These are phyloP conservation scores for Kwoniella dendrophila DNA, from an alignment of 768 basidiomycete species.

Conservation along the genomic window DNA sequence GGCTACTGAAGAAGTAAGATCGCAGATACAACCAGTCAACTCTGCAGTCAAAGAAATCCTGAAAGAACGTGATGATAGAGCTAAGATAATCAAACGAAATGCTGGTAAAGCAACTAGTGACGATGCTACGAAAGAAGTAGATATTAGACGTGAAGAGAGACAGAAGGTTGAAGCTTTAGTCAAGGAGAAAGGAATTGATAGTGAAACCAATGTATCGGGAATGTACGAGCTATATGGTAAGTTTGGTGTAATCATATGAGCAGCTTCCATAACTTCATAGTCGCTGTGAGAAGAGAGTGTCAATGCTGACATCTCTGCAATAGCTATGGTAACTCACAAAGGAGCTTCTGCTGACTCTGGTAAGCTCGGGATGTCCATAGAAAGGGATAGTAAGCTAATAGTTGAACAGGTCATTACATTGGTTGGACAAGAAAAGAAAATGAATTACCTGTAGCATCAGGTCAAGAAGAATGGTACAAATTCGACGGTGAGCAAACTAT, in stretches of 20 bases:
- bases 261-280: constrained; percentile 2
- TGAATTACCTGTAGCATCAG: constrained; percentile 65
- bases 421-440: constrained; percentile 80
- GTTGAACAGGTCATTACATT: constrained; percentile 71
- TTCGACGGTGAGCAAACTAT: constrained; percentile 66
- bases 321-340: constrained; percentile 95
- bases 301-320: constrained; percentile 14
- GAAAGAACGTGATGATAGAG: constrained; percentile 78
- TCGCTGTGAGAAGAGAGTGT: not conserved
- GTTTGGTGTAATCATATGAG: constrained; percentile 51
- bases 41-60: constrained; percentile 75
- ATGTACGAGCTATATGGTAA: constrained; percentile 88
- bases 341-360: constrained; percentile 92
- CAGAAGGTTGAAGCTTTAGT: constrained; percentile 62
- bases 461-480: constrained; percentile 73
- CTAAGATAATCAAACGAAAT: constrained; percentile 68
- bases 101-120: constrained; percentile 14
- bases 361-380: constrained; percentile 24
- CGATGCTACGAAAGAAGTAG: constrained; percentile 18
- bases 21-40: constrained; percentile 70
- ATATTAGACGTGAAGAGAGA: constrained; percentile 66
- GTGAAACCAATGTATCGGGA: constrained; percentile 73
- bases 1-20: constrained; percentile 73
- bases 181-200: constrained; percentile 57
- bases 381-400: not conserved